Evolutionary conservation across 345 rosid genomes (phyloP), one percentile per base, ranked within the genome.

Genomic region (Zanthoxylum bungeanum): DNA sequence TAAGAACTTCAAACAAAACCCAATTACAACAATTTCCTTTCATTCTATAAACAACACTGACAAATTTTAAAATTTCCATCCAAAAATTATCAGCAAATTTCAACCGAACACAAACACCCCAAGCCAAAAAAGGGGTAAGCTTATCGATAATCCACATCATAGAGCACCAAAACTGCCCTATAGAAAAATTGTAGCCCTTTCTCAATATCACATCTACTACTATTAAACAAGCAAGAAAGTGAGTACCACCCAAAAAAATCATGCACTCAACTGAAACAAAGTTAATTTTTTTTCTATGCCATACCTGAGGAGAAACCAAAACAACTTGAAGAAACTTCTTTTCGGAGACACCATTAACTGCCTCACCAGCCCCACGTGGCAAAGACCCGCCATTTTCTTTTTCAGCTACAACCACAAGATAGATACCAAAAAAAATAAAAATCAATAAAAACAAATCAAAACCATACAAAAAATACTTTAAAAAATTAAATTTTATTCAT

Each of bases 221-320:
- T 24, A 50, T 7, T 7, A 17, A 33, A 21, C 16, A 59, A 59
- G 9, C 42, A 59, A 37, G 28, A 22, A 4, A 36, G n/a, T 49
- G 22, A 39, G 11, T 10, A 12, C 49, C 25, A 37, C 49, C 49
- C 49, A 61, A 21, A 2, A 61, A n/a, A n/a, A n/a, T n/a, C n/a
- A n/a, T n/a, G n/a, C 7, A 50, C 70, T 30, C 10, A 10, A 33
- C 39, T 56, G 17, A 68, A 39, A 55, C 19, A 40, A 37, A 56
- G 17, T 56, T 39, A 28, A 55, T 3, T 1, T 4, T 25, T 37
- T 55, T 49, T 30, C 40, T 24, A 16, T 30, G 52, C 12, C 62
- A 9, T 63, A 93, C 97, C 93, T 90, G 98, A 50, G 97, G 98
- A 83, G 97, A 94, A 27, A 94, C 97, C 68, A 94, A 80, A 28